Conservation (phyloP, 371 early-diverging fungal genomes). For the Funneliformis caledonium region DNA sequence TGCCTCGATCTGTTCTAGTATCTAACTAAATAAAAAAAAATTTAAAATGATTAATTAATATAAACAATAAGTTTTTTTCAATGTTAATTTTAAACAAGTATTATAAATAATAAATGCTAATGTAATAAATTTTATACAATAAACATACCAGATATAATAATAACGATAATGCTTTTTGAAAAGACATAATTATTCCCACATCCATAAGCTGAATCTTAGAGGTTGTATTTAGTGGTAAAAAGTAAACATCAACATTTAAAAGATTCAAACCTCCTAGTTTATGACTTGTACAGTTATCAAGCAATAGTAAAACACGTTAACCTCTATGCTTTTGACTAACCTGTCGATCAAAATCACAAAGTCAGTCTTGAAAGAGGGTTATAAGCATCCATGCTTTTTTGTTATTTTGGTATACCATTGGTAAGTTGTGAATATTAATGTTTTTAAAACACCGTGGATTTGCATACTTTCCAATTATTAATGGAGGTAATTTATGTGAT, state of each 20-base stretch:
- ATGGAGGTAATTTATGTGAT: conserved; percentile 11
- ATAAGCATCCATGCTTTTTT: too few relatives aligned
- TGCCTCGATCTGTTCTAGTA: too few relatives aligned
- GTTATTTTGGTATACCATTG: conserved; percentile 26
- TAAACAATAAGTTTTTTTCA: not conserved
- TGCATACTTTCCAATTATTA: conserved; percentile 38
- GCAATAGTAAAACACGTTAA: too few relatives aligned
- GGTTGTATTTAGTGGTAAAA: too few relatives aligned
- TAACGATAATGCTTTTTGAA: conserved; percentile 41
- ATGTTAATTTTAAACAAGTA: too few relatives aligned
- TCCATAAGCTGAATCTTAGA: conserved; percentile 40
- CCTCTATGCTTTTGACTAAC: too few relatives aligned
- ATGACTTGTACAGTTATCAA: too few relatives aligned
- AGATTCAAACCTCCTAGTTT: conserved; percentile 36
- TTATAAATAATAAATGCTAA: too few relatives aligned
- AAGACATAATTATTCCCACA: conserved; percentile 39
- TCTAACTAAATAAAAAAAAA: conserved; percentile 11
- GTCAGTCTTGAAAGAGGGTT: too few relatives aligned
- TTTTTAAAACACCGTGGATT: conserved; percentile 33
- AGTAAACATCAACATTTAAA: conserved; percentile 15
- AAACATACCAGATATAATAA: not conserved
- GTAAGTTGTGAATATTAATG: conserved; percentile 34
- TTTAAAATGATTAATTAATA: not conserved
- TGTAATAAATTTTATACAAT: too few relatives aligned
- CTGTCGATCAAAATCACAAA: too few relatives aligned